Base-by-base conservation (phyloP, 2,329 filamentous ascomycete species). In the Purpureocillium takamizusanense region DNA sequence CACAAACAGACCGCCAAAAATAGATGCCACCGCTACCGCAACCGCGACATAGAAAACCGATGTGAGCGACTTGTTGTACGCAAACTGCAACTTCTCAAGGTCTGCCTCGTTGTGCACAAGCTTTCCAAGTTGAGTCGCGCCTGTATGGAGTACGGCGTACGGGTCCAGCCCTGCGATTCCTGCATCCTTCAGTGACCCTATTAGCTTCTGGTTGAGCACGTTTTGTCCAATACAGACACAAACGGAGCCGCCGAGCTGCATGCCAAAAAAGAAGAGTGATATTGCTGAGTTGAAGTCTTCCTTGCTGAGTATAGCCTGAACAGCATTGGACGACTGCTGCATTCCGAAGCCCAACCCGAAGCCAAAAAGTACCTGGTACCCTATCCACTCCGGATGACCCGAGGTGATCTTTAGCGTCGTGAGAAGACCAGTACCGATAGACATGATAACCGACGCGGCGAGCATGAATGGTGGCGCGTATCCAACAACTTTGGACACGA, bases 161-260 rank as follows among this genome's bases (percentile, higher is more conserved):
- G 56, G 47, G 35, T 60, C 45, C 16, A 65, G 33, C 0, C 29
- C 39, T 0, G 62, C 62, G 9, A 59, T 43, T 3, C 43, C 43
- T 4, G 70, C 41, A n/a, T 62, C 52, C 4, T 50, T 39, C 4
- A 63, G 47, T 0, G 74, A 55, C n/a, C 55, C 46, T 40, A 68
- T 68, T 27, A 59, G 60, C 46, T 63, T 52, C 37, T 55, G 57
- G 42, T 61, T 57, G 43, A 73, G 72, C 7, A 72, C 57, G 35
- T 61, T 64, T 41, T 72, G 61, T 0, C 56, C 69, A 14, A 70
- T 56, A 2, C 63, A 62, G 15, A 73, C 17, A 42, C 23, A 23
- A 67, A 68, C 29, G 66, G 58, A 4, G 64, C 54, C 62, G 17
- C 36, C 32, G 15, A 39, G 31, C 23, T 35, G 21, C 31, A 29